These are phyloP conservation scores for Rauvolfia tetraphylla DNA, from an alignment of 257 asterid genomes.

Conservation along the genomic window DNA sequence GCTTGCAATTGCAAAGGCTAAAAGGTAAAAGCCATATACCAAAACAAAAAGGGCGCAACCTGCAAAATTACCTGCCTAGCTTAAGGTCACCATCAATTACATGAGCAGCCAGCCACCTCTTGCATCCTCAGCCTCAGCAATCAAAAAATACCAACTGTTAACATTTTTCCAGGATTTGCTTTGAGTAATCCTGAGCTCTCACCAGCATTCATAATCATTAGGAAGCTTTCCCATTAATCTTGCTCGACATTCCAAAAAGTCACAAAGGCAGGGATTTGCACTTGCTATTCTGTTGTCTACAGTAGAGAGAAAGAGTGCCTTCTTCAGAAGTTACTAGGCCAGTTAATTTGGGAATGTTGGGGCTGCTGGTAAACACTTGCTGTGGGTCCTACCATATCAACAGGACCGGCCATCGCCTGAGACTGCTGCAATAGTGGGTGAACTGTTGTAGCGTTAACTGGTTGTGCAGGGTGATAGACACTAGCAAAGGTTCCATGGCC, in stretches of 20 bases:
- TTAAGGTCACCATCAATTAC: conserved; percentile 40
- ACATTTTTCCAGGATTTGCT: conserved; percentile 34
- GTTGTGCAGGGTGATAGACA: conserved; percentile 76
- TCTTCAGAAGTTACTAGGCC: conserved; percentile 78
- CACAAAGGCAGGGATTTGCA: conserved; percentile 26
- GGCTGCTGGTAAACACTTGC: conserved; percentile 75
- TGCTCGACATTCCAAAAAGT: conserved; percentile 29
- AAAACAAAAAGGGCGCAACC: conserved; percentile 29
- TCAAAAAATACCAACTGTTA: conserved; percentile 28
- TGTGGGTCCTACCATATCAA: conserved; percentile 72
- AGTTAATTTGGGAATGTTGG: conserved; percentile 76
- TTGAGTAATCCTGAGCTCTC: conserved; percentile 42
- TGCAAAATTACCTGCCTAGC: conserved; percentile 37
- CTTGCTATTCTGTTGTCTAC: conserved; percentile 21
- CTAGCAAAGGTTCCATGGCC: conserved; percentile 76
- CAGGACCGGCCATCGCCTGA: conserved; percentile 66
- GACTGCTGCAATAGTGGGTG: conserved; percentile 83
- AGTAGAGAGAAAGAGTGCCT: conserved; percentile 11
- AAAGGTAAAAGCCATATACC: conserved; percentile 32
- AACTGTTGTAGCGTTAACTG: conserved; percentile 52
- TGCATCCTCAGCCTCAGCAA: conserved; percentile 26
- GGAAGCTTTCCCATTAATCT: conserved; percentile 27
- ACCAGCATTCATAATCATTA: conserved; percentile 25
- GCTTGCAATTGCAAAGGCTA: conserved; percentile 15
- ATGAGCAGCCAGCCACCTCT: conserved; percentile 43